Base-by-base conservation (phyloP, 169 alveolate species). In the Pseudocohnilembus persalinus region DNA sequence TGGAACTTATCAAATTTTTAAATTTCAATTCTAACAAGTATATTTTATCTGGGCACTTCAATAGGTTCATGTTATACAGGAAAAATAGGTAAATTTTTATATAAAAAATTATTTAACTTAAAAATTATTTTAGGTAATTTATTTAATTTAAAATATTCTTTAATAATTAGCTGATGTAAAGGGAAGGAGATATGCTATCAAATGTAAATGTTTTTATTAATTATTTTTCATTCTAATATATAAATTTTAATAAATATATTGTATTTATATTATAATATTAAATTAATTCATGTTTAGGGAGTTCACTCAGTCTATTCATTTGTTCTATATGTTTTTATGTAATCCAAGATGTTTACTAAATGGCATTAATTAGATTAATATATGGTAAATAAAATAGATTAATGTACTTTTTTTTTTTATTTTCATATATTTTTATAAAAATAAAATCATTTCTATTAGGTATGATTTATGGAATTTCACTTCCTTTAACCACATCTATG, bases 21-120 rank as follows among this genome's bases (percentile, higher is more conserved):
- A 73, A 76, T 79, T 27, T 74, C 82, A 29, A 32, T 76, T 16
- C 49, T 85, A 78, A 85, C 86, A 31, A 85, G 89, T 68, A 49
- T 85, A 25, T 85, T 85, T 49, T 85, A 85, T 85, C 73, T 85
- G 73, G 86, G 89, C 29, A 85, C 77, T 26, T 63, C 77, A 30
- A 29, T 78, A 80, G 76, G 82, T 1, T 77, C 82, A 16, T 77
- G 65, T 27, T 77, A 31, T 6, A 77, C 82, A 31, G 82, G 82
- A 1, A 77, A 49, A 49, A 20, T 49, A 49, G 68, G 68, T 49
- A 49, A 49, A 49, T 49, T 11, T 49, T 49, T 49, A 11, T 49
- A 49, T 49, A 11, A 49, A 49, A 49, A 49, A 49, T 11, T 49
- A 49, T 49, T 11, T 49, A 49, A 49, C 20, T 49, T 49, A 49